phyloP scores from a whole-genome alignment of 2,329 filamentous ascomycete species.

The Penicillium capsulatum region DNA sequence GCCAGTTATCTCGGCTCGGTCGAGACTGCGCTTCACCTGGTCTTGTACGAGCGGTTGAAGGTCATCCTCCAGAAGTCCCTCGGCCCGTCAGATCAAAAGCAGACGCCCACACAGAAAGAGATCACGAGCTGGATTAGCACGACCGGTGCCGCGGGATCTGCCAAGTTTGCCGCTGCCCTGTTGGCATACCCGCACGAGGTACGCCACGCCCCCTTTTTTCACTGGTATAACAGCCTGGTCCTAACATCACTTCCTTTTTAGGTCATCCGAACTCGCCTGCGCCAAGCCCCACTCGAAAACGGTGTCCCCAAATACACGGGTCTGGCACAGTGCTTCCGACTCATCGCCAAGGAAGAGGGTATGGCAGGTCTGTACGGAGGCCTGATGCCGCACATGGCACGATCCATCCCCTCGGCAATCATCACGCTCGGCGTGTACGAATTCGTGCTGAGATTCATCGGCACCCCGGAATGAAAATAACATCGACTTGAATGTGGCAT shows the following conservation, averaged over 20 bases:
- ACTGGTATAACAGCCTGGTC: neutral
- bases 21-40: slow-evolving; percentile 36
- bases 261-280: slow-evolving; percentile 36
- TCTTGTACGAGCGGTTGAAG: slow-evolving; percentile 37
- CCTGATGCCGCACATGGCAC: slow-evolving; percentile 34
- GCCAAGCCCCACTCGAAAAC: slow-evolving; percentile 35
- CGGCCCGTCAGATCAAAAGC: slow-evolving; percentile 17
- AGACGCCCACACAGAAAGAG: slow-evolving; percentile 24
- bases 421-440: slow-evolving; percentile 39
- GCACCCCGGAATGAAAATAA: slow-evolving; percentile 7
- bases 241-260: slow-evolving; percentile 8
- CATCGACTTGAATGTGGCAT: neutral
- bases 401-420: slow-evolving; percentile 35
- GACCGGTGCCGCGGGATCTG: slow-evolving; percentile 34
- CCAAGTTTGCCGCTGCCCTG: slow-evolving; percentile 33
- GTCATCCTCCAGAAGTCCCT: slow-evolving; percentile 20
- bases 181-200: slow-evolving; percentile 38
- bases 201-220: neutral
- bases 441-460: slow-evolving; percentile 29
- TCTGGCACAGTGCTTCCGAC: slow-evolving; percentile 33
- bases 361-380: slow-evolving; percentile 36
- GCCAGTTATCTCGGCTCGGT: slow-evolving; percentile 54
- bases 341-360: slow-evolving; percentile 35
- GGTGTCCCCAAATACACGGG: slow-evolving; percentile 36
- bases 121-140: slow-evolving; percentile 28